Evolutionary conservation across 176 grass and related monocot species (phyloP), one percentile per base, ranked within the genome.

Genomic region (Puccinellia tenuiflora): DNA sequence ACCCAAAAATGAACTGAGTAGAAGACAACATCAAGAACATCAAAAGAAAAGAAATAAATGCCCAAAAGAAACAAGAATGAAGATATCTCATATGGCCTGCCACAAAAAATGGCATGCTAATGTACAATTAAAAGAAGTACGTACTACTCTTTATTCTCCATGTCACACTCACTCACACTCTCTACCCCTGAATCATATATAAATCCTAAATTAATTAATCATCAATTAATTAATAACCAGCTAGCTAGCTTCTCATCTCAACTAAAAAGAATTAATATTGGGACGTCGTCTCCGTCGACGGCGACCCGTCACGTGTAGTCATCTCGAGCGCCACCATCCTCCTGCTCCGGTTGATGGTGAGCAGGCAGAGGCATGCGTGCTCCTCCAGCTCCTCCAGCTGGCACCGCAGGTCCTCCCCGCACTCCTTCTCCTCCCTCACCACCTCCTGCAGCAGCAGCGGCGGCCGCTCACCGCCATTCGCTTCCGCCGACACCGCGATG

Each of bases 381-480:
- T 93, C 92, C 80, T 94, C 94, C 72, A 97, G 59, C 92, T 97
- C 94, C n/a, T 84, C 66, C 11, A 98, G 79, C 85, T 89, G 90
- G 75, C 66, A 86, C 81, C 48, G 65, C 8, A 97, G 75, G 30
- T 90, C 92, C 66, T 73, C 84, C 71, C 73, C 86, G 75, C 92
- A 90, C 66, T 87, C 78, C 16, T 81, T 82, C 43, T 92, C 87
- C 37, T 92, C 91, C 67, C 85, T 70, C 43, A 62, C 68, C 71
- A 89, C 87, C 78, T 94, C 94, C 73, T 60, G 64, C 68, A 90
- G 47, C 71, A 92, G 81, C 68, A 90, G 47, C 65, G 90, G 85
- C 12, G 83, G 80, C 78, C 79, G 76, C 66, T 79, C 85, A 6
- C 78, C 81, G 38, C 73, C 84, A 31, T 59, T 28, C 2, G 43